Evolutionary conservation across 768 basidiomycete genomes (phyloP).

Genomic region (Aureoboletus auriporus): DNA sequence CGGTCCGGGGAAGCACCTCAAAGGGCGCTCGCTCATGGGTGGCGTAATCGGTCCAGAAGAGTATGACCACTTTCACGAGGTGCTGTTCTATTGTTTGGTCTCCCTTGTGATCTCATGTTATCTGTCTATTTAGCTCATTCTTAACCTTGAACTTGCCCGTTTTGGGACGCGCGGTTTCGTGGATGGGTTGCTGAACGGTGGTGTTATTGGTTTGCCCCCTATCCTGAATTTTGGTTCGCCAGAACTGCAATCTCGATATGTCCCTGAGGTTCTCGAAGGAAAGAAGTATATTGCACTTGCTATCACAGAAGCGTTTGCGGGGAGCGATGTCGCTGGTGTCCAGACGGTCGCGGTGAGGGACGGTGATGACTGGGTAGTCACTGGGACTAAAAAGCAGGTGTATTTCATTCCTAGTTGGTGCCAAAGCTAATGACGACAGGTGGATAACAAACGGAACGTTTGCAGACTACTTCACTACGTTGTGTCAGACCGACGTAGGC

Average conservation of each 20-base stretch:
- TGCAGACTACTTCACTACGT: conserved; percentile 81
- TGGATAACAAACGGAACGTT: conserved; percentile 91
- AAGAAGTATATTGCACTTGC: conserved; percentile 88
- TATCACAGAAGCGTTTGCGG: conserved; percentile 92
- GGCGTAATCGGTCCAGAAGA: conserved; percentile 80
- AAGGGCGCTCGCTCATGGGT: conserved; percentile 74
- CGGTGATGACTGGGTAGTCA: conserved; percentile 84
- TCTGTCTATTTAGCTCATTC: conserved; percentile 50
- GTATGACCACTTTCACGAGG: conserved; percentile 95
- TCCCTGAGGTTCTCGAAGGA: conserved; percentile 70
- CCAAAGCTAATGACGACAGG: conserved; percentile 33
- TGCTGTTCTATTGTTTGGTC: conserved; percentile 21
- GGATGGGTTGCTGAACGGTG: conserved; percentile 78
- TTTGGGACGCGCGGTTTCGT: conserved; percentile 84
- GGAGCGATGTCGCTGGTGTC: conserved; percentile 79
- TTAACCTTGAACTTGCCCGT: conserved; percentile 78
- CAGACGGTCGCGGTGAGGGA: conserved; percentile 85
- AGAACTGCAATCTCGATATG: conserved; percentile 63
- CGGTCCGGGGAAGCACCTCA: conserved; percentile 81
- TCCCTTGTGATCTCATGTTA: not conserved
- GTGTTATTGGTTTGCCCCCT: conserved; percentile 86
- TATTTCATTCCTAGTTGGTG: not conserved
- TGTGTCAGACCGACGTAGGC: conserved; percentile 64
- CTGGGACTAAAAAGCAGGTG: conserved; percentile 86
- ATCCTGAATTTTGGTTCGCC: conserved; percentile 84